Percentiles rank a stretch among this genome's conserved stretches.
phyloP scores from a whole-genome alignment of 352 stramenopile species.

The Globisporangium ultimum region DNA sequence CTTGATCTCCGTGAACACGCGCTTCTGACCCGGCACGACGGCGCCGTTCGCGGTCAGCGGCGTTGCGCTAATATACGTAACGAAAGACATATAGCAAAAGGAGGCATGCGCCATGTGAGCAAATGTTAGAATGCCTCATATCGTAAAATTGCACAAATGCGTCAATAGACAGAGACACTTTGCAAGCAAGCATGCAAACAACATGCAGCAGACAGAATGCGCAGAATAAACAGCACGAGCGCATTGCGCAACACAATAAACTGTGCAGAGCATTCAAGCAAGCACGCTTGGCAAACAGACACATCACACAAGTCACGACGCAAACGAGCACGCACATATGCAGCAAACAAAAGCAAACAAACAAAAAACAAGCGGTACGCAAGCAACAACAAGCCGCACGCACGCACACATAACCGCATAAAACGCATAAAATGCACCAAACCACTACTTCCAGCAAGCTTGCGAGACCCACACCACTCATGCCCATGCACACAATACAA shows the following conservation, averaged over 20 bases:
- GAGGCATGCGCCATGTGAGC: too few species aligned
- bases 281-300: too few species aligned
- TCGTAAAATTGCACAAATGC: too few species aligned
- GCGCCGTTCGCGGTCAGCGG: neutral
- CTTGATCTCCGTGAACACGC: slow-evolving; percentile 84
- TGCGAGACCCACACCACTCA: neutral
- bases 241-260: too few species aligned
- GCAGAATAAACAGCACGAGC: too few species aligned
- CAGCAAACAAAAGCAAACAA: neutral
- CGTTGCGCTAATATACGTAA: slow-evolving; percentile 5
- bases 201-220: too few species aligned
- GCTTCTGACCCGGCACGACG: slow-evolving; percentile 40
- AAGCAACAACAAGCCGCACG: neutral
- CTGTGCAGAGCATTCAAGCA: too few species aligned
- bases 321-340: too few species aligned
- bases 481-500: neutral
- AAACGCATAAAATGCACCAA: slow-evolving; percentile 1
- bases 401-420: neutral
- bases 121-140: neutral
- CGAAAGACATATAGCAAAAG: too few species aligned
- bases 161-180: too few species aligned
- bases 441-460: neutral
- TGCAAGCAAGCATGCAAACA: neutral
- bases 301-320: too few species aligned
- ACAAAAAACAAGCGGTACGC: neutral